phyloP scores from a whole-genome alignment of 73 alveolate genomes.

The Tetrahymena borealis region DNA sequence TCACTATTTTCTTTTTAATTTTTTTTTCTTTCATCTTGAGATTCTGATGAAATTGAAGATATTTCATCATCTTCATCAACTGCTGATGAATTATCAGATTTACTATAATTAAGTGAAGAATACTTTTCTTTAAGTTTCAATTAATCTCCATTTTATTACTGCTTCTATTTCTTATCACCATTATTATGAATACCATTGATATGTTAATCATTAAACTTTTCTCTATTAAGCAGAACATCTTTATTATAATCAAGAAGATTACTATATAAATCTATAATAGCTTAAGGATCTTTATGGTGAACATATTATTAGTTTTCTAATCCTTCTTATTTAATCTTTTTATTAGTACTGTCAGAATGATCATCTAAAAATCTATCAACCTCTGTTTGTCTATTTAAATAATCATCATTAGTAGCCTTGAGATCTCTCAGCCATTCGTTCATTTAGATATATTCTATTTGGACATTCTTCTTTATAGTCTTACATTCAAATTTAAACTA shows the following conservation, averaged over 20 bases:
- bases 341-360: not conserved
- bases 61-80: not conserved
- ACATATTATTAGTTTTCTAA: no score
- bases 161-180: not conserved
- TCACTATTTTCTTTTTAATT: not conserved
- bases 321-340: not conserved
- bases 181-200: not conserved
- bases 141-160: not conserved
- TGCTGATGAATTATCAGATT: not conserved
- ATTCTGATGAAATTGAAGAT: not conserved
- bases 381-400: not conserved
- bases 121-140: not conserved
- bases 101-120: not conserved
- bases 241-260: no score
- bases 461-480: not conserved
- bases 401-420: not conserved
- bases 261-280: no score
- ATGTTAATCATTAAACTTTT: no score
- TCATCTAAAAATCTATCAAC: not conserved
- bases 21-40: not conserved
- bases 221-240: no score
- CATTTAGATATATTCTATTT: not conserved
- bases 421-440: not conserved
- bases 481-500: not conserved
- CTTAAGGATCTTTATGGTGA: no score